Percentiles rank a stretch among this genome's conserved stretches.
These are phyloP conservation scores for Coemansia sp. DNA, from an alignment of 192 early-diverging fungal genomes.

Conservation along the genomic window DNA sequence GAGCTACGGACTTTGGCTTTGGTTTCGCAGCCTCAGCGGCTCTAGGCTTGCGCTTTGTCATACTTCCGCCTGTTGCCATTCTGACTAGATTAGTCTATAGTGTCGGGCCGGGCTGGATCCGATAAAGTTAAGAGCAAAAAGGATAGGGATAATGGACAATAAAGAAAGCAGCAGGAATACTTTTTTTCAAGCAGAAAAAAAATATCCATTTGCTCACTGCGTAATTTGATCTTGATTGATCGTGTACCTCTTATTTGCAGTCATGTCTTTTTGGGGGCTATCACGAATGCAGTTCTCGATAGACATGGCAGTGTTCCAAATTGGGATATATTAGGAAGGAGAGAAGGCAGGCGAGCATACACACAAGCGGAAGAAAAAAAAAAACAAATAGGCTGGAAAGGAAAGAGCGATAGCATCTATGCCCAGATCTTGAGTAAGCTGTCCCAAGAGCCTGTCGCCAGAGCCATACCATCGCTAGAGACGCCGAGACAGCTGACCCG, in stretches of 20 bases:
- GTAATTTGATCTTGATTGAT: conserved; percentile 4
- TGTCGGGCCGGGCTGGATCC: neutral
- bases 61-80: conserved; percentile 14
- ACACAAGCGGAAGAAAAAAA: neutral
- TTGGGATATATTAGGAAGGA: neutral
- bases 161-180: neutral
- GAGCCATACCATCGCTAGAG: conserved; percentile 95
- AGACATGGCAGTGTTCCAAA: neutral
- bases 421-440: conserved; percentile 89
- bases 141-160: neutral
- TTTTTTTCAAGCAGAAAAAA: neutral
- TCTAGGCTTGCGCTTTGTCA: conserved; percentile 7
- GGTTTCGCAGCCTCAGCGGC: neutral
- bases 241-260: neutral
- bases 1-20: neutral
- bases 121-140: neutral
- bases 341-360: neutral
- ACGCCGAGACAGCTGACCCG: conserved; percentile 97
- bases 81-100: conserved; percentile 7
- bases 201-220: neutral
- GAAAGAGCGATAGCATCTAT: conserved; percentile 13
- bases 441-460: conserved; percentile 99
- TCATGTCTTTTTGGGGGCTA: neutral
- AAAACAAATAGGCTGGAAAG: neutral
- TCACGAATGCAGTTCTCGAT: neutral